Base-by-base conservation (phyloP, 192 early-diverging fungal species). In the Backusella parvicylindrica region DNA sequence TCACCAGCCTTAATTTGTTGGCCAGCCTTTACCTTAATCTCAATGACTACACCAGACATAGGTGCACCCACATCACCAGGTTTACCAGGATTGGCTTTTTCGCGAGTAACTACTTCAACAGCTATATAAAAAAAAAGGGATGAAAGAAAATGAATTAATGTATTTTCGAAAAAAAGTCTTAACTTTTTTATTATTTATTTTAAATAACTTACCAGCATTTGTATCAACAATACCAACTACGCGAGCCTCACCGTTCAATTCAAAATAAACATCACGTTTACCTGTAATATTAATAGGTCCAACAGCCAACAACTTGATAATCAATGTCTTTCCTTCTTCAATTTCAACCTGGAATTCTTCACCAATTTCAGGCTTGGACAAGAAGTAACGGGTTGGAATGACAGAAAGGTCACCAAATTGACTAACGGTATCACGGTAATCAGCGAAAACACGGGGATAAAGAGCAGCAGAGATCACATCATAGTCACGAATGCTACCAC, bases 21-120 rank as follows among this genome's bases (percentile, higher is more conserved):
- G 71, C 96, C 97, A 37, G 88, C 86, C 70, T 93, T 90, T 26
- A 92, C 94, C 70, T 92, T 88, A 73, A 98, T 85, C 78, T 98
- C 97, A 31, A 98, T 90, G 0, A 98, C 94, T 0, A 95, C 91
- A 64, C 97, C 97, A 64, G 91, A 90, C 97, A 98, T 98, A 18
- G 97, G 97, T 6, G 95, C 95, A 15, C 93, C 93, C 56, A 97
- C 88, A 43, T 98, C 92, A 73, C 89, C 90, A 80, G 92, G 89
- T 26, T 91, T 87, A 72, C 81, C 81, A 0, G 91, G 84, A 77
- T 95, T 88, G 18, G 96, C 97, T 77, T 90, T 92, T 67, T 82
- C 89, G 56, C 89, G 90, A 21, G 84, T 82, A 50, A 87, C 85
- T 66, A 87, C 84, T 77, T 89, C 89, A 12, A 87, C 86, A 60